Conservation (phyloP, 257 asterid genomes). For the Lycium barbarum region DNA sequence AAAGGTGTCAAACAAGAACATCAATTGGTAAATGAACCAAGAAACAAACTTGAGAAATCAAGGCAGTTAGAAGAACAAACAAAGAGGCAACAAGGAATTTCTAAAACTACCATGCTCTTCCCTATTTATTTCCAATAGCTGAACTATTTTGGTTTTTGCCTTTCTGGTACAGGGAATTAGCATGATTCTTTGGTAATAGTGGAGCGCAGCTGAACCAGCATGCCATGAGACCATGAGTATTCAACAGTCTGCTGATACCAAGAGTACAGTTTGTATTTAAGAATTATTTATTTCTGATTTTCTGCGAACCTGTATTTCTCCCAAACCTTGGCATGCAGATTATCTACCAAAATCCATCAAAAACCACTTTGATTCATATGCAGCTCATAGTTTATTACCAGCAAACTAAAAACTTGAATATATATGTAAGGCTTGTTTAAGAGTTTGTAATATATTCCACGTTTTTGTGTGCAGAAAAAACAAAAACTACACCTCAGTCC, state of each 20-base stretch:
- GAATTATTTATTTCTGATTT: conserved; percentile 3
- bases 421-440: not conserved
- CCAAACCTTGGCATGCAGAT: not conserved
- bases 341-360: not conserved
- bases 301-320: not conserved
- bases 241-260: conserved; percentile 18
- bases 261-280: not conserved
- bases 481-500: not conserved
- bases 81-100: conserved; percentile 12
- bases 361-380: conserved; percentile 14
- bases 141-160: not conserved
- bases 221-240: conserved; percentile 9
- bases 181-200: not conserved
- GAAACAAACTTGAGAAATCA: not conserved
- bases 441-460: conserved; percentile 13
- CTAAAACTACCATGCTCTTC: not conserved
- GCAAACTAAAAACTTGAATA: not conserved
- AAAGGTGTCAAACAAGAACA: conserved; percentile 31
- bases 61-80: conserved; percentile 29
- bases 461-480: conserved; percentile 3
- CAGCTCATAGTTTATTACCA: not conserved
- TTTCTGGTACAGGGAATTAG: not conserved
- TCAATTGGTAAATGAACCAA: conserved; percentile 23
- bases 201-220: conserved; percentile 23
- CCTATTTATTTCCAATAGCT: conserved; percentile 14